Base-by-base conservation (phyloP, 805 yeast species). In the Tetrapisispora taiwanensis region DNA sequence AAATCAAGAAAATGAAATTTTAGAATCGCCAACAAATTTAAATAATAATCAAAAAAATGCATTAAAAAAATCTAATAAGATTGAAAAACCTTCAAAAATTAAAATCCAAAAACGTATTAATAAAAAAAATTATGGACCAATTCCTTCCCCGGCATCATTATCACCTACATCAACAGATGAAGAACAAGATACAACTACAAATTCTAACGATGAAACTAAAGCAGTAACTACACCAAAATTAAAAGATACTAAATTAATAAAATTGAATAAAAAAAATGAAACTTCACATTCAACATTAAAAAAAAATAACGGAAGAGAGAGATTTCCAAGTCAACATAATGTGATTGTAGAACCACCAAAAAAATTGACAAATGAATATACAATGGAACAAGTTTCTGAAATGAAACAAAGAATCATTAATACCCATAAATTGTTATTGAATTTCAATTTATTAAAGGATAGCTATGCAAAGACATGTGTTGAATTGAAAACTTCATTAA, bases 141-240 rank as follows among this genome's bases (percentile, higher is more conserved):
- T 40, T 8, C 36, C 65, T 24, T 60, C 69, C 7, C 71, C 71
- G 4, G 68, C 55, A 20, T 66, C 70, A 1, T 45, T 66, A 24
- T 52, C 65, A 12, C 65, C 70, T 9, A 49, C 55, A 7, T 58
- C 65, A 7, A 54, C 52, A 30, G 51, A 50, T 46, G 50, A 51
- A 42, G 40, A 30, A 31, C 20, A 30, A 24, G 46, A 46, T 24
- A 22, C 41, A 18, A 32, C 22, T 24, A 26, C 44, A 22, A 30
- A 37, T 17, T 7, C 28, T 26, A 39, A 45, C 33, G 20, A 22
- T 15, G 26, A 32, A 7, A 18, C 22, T 24, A 39, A 39, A 20
- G 17, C 17, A 17, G 36, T 31, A 8, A 15, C 2, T 4, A 12
- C 12, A 4, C 4, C 30, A 12, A 13, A 22, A 19, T 8, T 7